phyloP scores from a whole-genome alignment of 2,329 filamentous ascomycete genomes.

The Trichophyton mentagrophytes region DNA sequence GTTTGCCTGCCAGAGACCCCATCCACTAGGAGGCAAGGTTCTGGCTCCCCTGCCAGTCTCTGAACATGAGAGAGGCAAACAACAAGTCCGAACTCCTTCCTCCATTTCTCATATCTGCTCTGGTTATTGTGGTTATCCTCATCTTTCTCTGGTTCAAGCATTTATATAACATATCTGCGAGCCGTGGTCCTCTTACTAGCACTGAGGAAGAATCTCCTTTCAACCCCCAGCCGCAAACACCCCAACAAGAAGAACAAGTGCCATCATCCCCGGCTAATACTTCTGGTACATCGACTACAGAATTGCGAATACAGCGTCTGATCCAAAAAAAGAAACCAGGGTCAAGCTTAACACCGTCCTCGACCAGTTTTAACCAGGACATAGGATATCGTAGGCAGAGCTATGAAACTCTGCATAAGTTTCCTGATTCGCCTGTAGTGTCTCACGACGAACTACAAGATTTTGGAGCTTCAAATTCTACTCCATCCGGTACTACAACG shows the following conservation, averaged over 20 bases:
- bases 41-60: background rate
- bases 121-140: background rate
- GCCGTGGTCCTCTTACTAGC: background rate
- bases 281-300: background rate
- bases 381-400: background rate
- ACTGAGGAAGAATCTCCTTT: background rate
- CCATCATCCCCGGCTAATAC: background rate
- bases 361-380: background rate
- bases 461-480: background rate
- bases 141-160: background rate
- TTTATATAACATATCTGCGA: background rate
- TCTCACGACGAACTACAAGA: background rate
- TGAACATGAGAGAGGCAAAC: slow-evolving; percentile 1
- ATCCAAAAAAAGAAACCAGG: background rate
- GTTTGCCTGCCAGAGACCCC: background rate
- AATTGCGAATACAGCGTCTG: background rate
- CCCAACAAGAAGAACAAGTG: background rate
- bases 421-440: background rate
- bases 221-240: background rate
- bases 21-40: background rate
- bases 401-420: background rate
- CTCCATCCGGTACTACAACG: background rate
- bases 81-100: background rate
- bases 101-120: background rate
- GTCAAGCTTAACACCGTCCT: background rate